Percentiles rank a stretch among this genome's conserved stretches.
Evolutionary conservation across 1,284 basidiomycete species (phyloP).

Genomic region (Chalciporus sp.): DNA sequence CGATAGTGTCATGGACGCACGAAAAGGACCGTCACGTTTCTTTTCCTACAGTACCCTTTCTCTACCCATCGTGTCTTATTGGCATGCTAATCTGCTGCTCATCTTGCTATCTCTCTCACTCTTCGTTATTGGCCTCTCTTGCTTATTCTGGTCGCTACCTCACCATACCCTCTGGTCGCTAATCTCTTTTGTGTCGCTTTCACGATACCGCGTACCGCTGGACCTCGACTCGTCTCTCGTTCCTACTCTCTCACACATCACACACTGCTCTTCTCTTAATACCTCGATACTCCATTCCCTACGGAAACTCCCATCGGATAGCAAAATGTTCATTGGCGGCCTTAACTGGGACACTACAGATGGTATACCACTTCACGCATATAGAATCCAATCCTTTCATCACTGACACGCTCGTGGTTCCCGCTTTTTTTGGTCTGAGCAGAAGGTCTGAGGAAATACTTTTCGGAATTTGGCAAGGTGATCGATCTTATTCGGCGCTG

Average conservation of each 20-base stretch:
- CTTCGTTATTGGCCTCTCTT: slow-evolving; percentile 40
- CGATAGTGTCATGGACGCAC: slow-evolving; percentile 33
- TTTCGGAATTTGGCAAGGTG: slow-evolving; percentile 74
- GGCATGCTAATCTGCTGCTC: slow-evolving; percentile 33
- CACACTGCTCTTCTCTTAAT: slow-evolving; percentile 34
- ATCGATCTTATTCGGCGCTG: slow-evolving; percentile 13
- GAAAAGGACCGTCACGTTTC: slow-evolving; percentile 15
- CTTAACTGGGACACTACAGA: slow-evolving; percentile 99
- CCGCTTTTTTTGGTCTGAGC: slow-evolving; percentile 33
- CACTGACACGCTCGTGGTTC: slow-evolving; percentile 39
- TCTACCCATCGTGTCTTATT: slow-evolving; percentile 26
- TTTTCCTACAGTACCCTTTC: slow-evolving; percentile 22
- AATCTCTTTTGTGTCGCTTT: slow-evolving; percentile 39
- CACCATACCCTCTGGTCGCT: slow-evolving; percentile 37
- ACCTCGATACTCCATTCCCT: slow-evolving; percentile 37
- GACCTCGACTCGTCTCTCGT: slow-evolving; percentile 31
- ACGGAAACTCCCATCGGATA: slow-evolving; percentile 48
- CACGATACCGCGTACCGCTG: slow-evolving; percentile 38
- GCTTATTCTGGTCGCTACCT: slow-evolving; percentile 39
- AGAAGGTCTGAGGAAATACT: slow-evolving; percentile 75
- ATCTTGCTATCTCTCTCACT: slow-evolving; percentile 36
- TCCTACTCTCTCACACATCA: slow-evolving; percentile 18
- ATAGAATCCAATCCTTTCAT: slow-evolving; percentile 38
- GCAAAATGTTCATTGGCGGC: slow-evolving; percentile 98
- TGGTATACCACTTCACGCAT: slow-evolving; percentile 61